Conservation (phyloP, 768 basidiomycete genomes). For the Amanita pseudoporphyria region DNA sequence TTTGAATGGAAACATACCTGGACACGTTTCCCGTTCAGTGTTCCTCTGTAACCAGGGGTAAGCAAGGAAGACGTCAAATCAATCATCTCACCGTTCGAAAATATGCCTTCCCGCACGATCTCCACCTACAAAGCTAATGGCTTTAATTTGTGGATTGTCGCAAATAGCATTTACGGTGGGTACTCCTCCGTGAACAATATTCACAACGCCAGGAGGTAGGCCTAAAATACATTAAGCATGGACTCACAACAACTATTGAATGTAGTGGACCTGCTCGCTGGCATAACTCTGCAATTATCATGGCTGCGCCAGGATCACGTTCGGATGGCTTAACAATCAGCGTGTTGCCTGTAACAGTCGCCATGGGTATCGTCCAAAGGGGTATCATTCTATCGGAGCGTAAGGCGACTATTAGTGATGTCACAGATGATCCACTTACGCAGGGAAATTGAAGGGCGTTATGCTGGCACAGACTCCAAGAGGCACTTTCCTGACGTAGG, state of each 20-base stretch:
- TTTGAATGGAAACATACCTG: conserved; percentile 32
- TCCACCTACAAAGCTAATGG: conserved; percentile 94
- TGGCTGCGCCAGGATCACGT: conserved; percentile 92
- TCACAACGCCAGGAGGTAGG: conserved; percentile 78
- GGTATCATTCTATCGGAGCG: conserved; percentile 72
- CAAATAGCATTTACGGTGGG: conserved; percentile 92
- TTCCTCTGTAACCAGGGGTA: conserved; percentile 42
- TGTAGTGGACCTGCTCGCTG: conserved; percentile 58
- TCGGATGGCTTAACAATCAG: conserved; percentile 94
- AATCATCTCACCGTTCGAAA: conserved; percentile 56
- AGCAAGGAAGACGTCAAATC: conserved; percentile 4
- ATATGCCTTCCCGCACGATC: conserved; percentile 92
- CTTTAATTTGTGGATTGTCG: conserved; percentile 84
- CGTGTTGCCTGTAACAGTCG: conserved; percentile 85
- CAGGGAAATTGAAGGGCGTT: conserved; percentile 87
- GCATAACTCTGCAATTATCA: conserved; percentile 96
- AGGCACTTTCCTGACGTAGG: conserved; percentile 73
- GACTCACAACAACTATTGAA: not conserved
- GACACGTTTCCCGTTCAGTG: conserved; percentile 81
- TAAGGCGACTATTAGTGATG: not conserved
- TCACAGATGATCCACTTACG: conserved; percentile 35
- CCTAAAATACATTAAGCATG: conserved; percentile 26
- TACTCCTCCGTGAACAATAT: conserved; percentile 84
- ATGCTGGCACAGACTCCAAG: conserved; percentile 85
- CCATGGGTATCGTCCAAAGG: conserved; percentile 91